Percentiles rank a stretch among this genome's conserved stretches.
These are phyloP conservation scores for Mycosarcoma maydis DNA, from an alignment of 1,284 basidiomycete genomes.

Conservation along the genomic window DNA sequence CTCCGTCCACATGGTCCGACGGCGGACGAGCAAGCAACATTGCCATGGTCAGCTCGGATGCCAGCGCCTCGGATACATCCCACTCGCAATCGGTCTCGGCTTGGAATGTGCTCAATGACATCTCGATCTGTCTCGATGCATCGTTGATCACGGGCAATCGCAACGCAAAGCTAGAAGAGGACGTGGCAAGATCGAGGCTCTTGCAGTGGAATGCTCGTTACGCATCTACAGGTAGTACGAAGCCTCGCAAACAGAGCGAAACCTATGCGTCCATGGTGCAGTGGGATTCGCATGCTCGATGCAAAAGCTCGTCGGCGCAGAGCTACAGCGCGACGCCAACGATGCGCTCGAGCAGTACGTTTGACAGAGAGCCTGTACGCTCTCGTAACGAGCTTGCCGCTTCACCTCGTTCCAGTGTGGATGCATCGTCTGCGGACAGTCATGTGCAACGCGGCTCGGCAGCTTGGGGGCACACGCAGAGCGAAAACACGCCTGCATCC, in stretches of 20 bases:
- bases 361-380: not conserved
- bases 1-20: slow-evolving; percentile 16
- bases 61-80: slow-evolving; percentile 7
- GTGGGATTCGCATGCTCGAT: not conserved
- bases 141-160: slow-evolving; percentile 31
- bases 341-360: slow-evolving; percentile 14
- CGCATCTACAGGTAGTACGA: not conserved
- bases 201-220: slow-evolving; percentile 18
- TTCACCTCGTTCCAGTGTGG: not conserved
- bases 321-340: slow-evolving; percentile 22
- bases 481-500: too few relatives aligned
- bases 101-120: slow-evolving; percentile 1
- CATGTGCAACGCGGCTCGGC: not conserved
- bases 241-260: not conserved
- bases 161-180: slow-evolving; percentile 37
- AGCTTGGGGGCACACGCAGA: too few relatives aligned
- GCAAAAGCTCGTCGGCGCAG: slow-evolving; percentile 2
- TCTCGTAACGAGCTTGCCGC: not conserved
- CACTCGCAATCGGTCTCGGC: slow-evolving; percentile 3
- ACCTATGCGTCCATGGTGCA: not conserved
- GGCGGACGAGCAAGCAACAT: not conserved
- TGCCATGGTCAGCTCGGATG: slow-evolving; percentile 1
- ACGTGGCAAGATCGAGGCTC: slow-evolving; percentile 14
- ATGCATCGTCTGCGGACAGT: not conserved
- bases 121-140: slow-evolving; percentile 18